phyloP scores from a whole-genome alignment of 345 rosid genomes.

The Gossypium australe region DNA sequence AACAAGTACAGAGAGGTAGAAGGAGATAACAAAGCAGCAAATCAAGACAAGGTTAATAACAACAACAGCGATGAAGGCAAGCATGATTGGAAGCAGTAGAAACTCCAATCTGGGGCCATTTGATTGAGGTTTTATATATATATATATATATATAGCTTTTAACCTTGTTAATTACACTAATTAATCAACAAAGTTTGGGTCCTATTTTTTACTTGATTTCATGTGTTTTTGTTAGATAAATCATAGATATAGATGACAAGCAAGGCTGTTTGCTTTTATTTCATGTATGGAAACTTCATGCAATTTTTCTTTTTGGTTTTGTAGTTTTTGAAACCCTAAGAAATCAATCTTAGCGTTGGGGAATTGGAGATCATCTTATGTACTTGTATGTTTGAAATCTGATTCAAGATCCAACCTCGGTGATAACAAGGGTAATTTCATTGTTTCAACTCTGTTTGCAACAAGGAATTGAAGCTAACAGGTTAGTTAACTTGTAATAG shows the following conservation, averaged over 20 bases:
- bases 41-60: constrained; percentile 13
- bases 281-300: not conserved
- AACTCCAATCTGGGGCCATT: not conserved
- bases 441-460: not conserved
- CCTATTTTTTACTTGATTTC: not conserved
- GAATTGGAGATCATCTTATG: not conserved
- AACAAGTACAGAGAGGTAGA: constrained; percentile 27
- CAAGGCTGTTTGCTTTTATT: not conserved
- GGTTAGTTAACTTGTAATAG: not conserved
- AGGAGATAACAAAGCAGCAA: constrained; percentile 22
- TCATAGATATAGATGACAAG: not conserved
- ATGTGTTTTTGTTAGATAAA: not conserved
- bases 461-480: not conserved
- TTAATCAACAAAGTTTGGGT: not conserved
- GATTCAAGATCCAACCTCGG: not conserved
- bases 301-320: not conserved
- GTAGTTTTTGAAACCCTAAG: not conserved
- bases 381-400: not conserved
- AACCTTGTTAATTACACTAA: not conserved
- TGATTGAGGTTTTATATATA: constrained; percentile 3
- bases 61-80: not conserved
- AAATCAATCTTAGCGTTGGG: not conserved
- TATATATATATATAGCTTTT: not conserved
- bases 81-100: constrained; percentile 3
- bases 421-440: not conserved